These are phyloP conservation scores for Torulaspora franciscae DNA, from an alignment of 805 yeast species.

Conservation along the genomic window DNA sequence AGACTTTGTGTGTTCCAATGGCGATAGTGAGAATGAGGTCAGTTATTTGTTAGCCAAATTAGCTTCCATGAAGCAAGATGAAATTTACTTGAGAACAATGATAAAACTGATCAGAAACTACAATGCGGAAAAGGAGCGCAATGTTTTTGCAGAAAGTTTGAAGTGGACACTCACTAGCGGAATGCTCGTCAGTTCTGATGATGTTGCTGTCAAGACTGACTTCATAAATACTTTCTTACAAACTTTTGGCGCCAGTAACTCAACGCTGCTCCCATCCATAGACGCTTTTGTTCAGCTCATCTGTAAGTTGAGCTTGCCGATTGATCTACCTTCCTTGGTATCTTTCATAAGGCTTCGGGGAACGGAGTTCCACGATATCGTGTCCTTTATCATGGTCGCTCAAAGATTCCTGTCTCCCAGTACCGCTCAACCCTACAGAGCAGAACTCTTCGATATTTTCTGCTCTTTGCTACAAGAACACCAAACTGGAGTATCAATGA, in stretches of 20 bases:
- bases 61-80: slow-evolving; percentile 2
- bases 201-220: not conserved
- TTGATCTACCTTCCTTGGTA: not conserved
- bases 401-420: slow-evolving; percentile 3
- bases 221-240: not conserved
- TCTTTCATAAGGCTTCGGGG: not conserved
- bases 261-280: slow-evolving; percentile 2
- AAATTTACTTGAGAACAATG: not conserved
- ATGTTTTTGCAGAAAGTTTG: not conserved
- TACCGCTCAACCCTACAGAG: not conserved
- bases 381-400: slow-evolving; percentile 1
- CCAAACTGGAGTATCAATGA: too few relatives aligned
- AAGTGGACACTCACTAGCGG: slow-evolving; percentile 7
- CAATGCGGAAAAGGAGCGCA: not conserved
- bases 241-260: not conserved
- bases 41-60: not conserved
- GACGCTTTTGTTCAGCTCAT: slow-evolving; percentile 6
- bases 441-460: slow-evolving; percentile 2
- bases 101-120: not conserved
- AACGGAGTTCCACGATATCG: not conserved
- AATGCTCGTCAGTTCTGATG: not conserved
- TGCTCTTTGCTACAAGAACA: not conserved
- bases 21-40: not conserved
- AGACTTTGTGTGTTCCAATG: not conserved
- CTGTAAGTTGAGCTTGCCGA: not conserved